These are phyloP conservation scores for Ilex paraguariensis DNA, from an alignment of 305 asterid species.

Conservation along the genomic window DNA sequence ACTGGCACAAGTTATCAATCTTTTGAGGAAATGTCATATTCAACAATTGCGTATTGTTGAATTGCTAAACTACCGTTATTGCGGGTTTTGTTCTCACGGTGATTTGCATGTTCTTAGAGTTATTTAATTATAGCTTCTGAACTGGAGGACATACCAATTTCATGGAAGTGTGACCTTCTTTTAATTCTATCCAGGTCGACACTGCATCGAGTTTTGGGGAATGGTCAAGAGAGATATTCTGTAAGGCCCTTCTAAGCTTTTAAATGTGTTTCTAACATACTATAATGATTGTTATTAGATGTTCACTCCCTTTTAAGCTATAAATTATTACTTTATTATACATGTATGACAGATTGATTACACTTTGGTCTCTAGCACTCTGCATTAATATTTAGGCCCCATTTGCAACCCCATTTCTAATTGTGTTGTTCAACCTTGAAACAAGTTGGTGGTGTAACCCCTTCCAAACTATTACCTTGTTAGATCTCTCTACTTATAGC, in stretches of 20 bases:
- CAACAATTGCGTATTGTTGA: no score
- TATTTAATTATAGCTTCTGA: background rate
- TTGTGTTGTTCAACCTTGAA: no score
- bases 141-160: background rate
- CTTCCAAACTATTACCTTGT: no score
- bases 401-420: no score
- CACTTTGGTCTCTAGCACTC: background rate
- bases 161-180: background rate
- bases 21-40: no score
- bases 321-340: no score
- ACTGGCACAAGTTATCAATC: no score
- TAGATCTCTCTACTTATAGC: no score
- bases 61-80: background rate
- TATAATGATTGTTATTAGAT: background rate
- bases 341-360: no score
- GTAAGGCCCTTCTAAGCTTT: slow-evolving; percentile 35
- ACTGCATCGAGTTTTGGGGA: slow-evolving; percentile 72
- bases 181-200: slow-evolving; percentile 62
- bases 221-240: slow-evolving; percentile 77
- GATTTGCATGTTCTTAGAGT: background rate
- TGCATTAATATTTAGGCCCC: background rate
- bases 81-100: background rate
- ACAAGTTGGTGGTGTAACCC: no score
- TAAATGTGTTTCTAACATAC: background rate
- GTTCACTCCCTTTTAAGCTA: background rate